Evolutionary conservation across 176 grass and related monocot genomes (phyloP), one percentile per base, ranked within the genome.

Genomic region (Saccharum officinarum): DNA sequence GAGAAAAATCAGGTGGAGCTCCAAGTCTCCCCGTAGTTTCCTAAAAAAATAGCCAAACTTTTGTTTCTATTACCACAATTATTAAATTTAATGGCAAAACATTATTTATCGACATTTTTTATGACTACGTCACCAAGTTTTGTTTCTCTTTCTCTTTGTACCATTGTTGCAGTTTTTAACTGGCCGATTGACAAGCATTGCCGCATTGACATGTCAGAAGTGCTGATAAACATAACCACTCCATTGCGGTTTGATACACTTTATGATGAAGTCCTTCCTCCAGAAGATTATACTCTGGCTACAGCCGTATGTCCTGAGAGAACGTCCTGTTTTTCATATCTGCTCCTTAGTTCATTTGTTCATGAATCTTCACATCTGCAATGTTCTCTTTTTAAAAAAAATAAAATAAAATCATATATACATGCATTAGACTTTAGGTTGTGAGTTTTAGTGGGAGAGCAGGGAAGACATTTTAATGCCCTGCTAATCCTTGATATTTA

Each of bases 161-260:
- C 69, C 39, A 72, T 26, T 45, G 69, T 72, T 72, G 69, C 69
- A 72, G 69, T 45, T 44, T 72, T 72, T 45, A 72, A 72, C 69
- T 73, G 72, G 28, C 13, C 30, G 5, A 52, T 55, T 76, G 73
- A 37, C 16, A 55, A 36, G 47, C 47, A 76, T 55, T 55, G 47
- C 9, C 0, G 6, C 17, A 55, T 54, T n/a, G 17, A 37, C 73
- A 76, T 76, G 28, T 54, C 30, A 34, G 47, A 54, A 34, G 2
- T 75, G 6, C 46, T 75, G 46, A 22, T 22, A 23, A 55, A 36
- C 73, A 76, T 76, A 46, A 15, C 47, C 18, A n/a, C 28, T 34
- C 47, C 47, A 13, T 55, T 76, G 47, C 28, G 10, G 47, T 13
- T 76, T 30, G 30, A 55, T 55, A 7, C 18, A 55, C 46, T 76